Evolutionary conservation across 345 rosid genomes (phyloP), one percentile per base, ranked within the genome.

Genomic region (Excoecaria cochinchinensis): DNA sequence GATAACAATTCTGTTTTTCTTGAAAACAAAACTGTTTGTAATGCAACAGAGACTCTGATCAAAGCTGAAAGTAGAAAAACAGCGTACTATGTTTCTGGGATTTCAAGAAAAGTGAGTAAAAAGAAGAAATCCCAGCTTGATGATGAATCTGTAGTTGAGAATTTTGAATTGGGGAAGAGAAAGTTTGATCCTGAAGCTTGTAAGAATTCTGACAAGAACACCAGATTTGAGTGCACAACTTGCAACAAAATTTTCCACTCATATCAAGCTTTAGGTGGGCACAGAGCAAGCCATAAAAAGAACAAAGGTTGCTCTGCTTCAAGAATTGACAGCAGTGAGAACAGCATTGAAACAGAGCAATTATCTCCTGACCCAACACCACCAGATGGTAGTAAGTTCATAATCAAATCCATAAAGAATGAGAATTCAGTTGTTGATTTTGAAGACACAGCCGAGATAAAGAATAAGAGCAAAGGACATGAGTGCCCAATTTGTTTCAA

Each of bases 191-290:
- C 72, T 36, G 83, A 74, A 70, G 72, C 15, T 13, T 36, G 48
- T 44, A 81, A 76, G 63, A 78, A 59, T 69, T 44, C 75, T 59
- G 67, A 65, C 1, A 84, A 72, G 53, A 81, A 72, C 71, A 81
- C 77, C 83, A 86, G 78, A 69, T 90, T 86, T 57, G 87, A 86
- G 84, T 93, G 98, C 73, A 78, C 81, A n/a, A 82, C 91, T 67
- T 91, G 98, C 80, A 84, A 74, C 87, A 90, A 80, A 86, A 74
- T 75, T 7, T 94, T 94, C 76, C 81, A 79, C 6, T 88, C 98
- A 13, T 90, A 91, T 77, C 98, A 91, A 86, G 97, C 94, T 69
- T 85, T 94, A 15, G 95, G 96, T n/a, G 96, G 98, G 9, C 98
- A 94, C 51, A 89, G 92, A 75, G 93, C 92, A 6, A 89, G 93